Evolutionary conservation across 2,329 filamentous ascomycete species (phyloP).

Genomic region (Aspergillus transmontanensis): DNA sequence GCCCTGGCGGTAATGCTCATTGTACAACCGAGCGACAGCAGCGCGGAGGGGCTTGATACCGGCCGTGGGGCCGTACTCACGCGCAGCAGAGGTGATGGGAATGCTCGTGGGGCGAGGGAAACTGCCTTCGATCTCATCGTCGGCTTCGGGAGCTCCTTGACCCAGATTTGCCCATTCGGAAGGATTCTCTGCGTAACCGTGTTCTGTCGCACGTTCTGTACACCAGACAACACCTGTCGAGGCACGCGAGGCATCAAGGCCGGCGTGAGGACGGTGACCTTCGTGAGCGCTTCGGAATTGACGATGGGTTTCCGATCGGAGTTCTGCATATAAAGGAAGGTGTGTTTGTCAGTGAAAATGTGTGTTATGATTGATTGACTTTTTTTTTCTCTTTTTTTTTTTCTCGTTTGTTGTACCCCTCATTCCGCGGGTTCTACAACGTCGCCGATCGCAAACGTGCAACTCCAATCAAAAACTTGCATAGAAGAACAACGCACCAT

Average conservation of each 20-base stretch:
- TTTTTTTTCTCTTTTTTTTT: neutral
- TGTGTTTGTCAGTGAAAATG: constrained; percentile 6
- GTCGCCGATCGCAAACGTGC: too few species aligned
- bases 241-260: constrained; percentile 82
- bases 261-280: constrained; percentile 86
- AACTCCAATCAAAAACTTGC: neutral
- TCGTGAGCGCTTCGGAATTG: constrained; percentile 90
- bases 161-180: constrained; percentile 89
- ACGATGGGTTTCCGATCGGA: constrained; percentile 79
- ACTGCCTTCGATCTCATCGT: constrained; percentile 87
- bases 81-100: constrained; percentile 73
- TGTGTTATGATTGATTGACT: neutral
- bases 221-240: constrained; percentile 92
- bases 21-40: constrained; percentile 90
- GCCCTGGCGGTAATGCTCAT: constrained; percentile 84
- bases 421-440: neutral
- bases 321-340: constrained; percentile 56
- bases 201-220: constrained; percentile 72
- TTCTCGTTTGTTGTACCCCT: neutral
- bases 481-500: constrained; percentile 39
- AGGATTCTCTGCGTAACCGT: constrained; percentile 83
- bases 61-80: constrained; percentile 92
- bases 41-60: constrained; percentile 89
- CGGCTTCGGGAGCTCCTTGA: constrained; percentile 90
- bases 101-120: constrained; percentile 80